Evolutionary conservation across 2,329 filamentous ascomycete genomes (phyloP), one percentile per base, ranked within the genome.

Genomic region (Fusarium agapanthi): DNA sequence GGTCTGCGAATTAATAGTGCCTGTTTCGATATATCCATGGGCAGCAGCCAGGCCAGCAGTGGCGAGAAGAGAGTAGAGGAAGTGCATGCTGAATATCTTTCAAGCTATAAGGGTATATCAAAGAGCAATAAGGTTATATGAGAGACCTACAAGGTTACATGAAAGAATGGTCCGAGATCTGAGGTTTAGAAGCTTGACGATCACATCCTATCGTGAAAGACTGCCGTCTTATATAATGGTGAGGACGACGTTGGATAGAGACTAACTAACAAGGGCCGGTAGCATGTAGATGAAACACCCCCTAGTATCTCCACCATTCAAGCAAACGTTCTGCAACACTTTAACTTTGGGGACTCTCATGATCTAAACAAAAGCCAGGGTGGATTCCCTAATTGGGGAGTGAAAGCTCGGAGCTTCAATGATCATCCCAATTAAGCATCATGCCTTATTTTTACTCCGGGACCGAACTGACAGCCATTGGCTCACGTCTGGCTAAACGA

Each of bases 11-110:
- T 79, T 82, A 54, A 87, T 86, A 22, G 81, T 84, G 60, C 82
- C 85, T 48, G 80, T 83, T 63, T 84, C 81, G 57, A 88, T 83
- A 66, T 84, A 85, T 40, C 87, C 87, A 68, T 88, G 87, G 51
- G 82, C 85, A 34, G 84, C 81, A 57, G 83, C 84, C 61, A 83
- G 74, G 69, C 82, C 81, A 57, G 83, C 83, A 26, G 64, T 80
- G 60, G 58, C 81, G 26, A 73, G 79, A 66, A 68, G 71, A 45
- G 67, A 81, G 61, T 71, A 50, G n/a, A 76, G n/a, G 44, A 74
- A 43, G 53, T 65, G 76, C 76, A 78, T 78, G 32, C 30, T 74
- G 59, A 51, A 28, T 38, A 2, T 55, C 16, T 40, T 44, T 40
- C 24, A 47, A 22, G 37, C 16, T 38, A 37, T n/a, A 32, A 15